Evolutionary conservation across 257 asterid genomes (phyloP).

Genomic region (Solanum sejunctum): DNA sequence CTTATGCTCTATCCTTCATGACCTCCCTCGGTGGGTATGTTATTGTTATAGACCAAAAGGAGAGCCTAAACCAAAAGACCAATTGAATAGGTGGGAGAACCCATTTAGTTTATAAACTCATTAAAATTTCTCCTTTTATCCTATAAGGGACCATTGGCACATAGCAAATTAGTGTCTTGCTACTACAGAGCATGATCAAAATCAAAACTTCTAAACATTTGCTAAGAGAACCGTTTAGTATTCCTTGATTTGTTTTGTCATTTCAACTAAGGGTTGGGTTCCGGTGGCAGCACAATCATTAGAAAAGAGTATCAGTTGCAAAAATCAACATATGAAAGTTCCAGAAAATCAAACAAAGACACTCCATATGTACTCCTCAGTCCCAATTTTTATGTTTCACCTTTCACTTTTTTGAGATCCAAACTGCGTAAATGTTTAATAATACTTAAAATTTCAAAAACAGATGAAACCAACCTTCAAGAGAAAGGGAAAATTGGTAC

Average conservation of each 20-base stretch:
- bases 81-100: not conserved
- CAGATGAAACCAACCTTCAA: slow-evolving; percentile 71
- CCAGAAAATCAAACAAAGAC: not conserved
- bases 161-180: not conserved
- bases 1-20: too few species aligned
- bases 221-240: not conserved
- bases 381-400: not conserved
- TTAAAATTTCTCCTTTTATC: not conserved
- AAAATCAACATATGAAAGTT: not conserved
- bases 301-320: not conserved
- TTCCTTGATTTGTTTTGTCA: not conserved
- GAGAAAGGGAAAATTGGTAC: slow-evolving; percentile 70
- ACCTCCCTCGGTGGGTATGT: too few species aligned
- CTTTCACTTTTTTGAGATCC: not conserved
- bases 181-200: not conserved
- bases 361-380: not conserved
- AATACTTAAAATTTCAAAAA: not conserved
- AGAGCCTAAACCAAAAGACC: not conserved
- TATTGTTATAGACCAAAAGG: not conserved
- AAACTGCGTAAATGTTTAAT: not conserved
- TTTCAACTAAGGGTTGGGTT: not conserved
- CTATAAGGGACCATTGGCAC: not conserved
- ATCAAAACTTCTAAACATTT: not conserved
- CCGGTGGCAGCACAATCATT: not conserved
- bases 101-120: not conserved